These are phyloP conservation scores for Aspergillus sclerotialis DNA, from an alignment of 2,329 filamentous ascomycete genomes.

Conservation along the genomic window DNA sequence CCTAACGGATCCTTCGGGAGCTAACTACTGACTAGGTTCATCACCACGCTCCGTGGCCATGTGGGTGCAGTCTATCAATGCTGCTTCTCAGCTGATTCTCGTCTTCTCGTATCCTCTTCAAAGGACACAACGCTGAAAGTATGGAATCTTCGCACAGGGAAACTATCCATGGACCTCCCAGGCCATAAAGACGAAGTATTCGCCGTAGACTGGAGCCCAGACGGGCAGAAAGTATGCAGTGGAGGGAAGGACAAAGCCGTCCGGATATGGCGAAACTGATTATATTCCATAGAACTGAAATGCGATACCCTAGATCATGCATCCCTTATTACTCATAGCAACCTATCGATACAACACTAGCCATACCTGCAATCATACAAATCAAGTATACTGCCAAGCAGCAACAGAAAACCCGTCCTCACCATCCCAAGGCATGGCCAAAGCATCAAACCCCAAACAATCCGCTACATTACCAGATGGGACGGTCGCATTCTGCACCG, in stretches of 20 bases:
- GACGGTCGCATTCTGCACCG: slow-evolving; percentile 33
- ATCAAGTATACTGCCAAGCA: slow-evolving; percentile 38
- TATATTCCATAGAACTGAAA: slow-evolving; percentile 5
- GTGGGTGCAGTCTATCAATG: slow-evolving; percentile 89
- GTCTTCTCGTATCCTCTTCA: slow-evolving; percentile 77
- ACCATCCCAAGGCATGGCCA: slow-evolving; percentile 23
- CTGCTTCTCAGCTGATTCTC: slow-evolving; percentile 83
- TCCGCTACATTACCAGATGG: slow-evolving; percentile 30
- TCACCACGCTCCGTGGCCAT: slow-evolving; percentile 81
- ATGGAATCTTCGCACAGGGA: slow-evolving; percentile 83
- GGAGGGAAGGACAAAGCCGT: slow-evolving; percentile 85
- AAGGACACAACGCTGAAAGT: slow-evolving; percentile 94
- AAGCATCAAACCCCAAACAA: slow-evolving; percentile 34
- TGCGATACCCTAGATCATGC: slow-evolving; percentile 19
- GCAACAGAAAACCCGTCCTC: slow-evolving; percentile 12
- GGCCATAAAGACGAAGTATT: slow-evolving; percentile 92
- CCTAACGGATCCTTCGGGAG: slow-evolving; percentile 8
- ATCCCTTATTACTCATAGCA: too few relatives aligned
- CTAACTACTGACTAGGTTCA: slow-evolving; percentile 51
- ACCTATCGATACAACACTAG: too few relatives aligned
- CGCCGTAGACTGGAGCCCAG: slow-evolving; percentile 89
- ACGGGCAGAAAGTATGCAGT: slow-evolving; percentile 81
- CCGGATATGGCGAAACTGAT: slow-evolving; percentile 57
- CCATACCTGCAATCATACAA: not conserved
- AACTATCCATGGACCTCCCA: slow-evolving; percentile 74